Conservation (phyloP, 768 basidiomycete genomes). For the Leccinum ochraceum region DNA sequence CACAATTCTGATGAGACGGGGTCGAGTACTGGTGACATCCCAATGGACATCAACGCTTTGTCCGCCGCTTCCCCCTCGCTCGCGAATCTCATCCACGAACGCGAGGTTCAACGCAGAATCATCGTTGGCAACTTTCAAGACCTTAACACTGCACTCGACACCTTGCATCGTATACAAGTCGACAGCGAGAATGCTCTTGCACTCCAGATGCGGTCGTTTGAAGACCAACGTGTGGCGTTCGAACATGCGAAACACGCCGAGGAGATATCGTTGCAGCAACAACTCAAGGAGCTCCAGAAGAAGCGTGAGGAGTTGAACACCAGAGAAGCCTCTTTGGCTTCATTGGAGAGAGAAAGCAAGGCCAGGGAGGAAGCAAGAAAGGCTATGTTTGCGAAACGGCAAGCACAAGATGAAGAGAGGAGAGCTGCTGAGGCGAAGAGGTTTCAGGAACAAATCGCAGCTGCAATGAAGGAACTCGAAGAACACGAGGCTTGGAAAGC, state of each 20-base stretch:
- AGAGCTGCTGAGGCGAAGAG: conserved; percentile 19
- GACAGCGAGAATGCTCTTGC: conserved; percentile 20
- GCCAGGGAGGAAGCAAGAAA: conserved; percentile 28
- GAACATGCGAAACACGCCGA: conserved; percentile 20
- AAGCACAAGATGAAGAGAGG: conserved; percentile 29
- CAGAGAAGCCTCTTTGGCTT: conserved; percentile 21
- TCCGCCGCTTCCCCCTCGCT: conserved; percentile 2
- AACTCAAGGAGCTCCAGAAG: conserved; percentile 21
- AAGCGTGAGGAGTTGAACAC: conserved; percentile 20
- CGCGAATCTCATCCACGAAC: conserved; percentile 9
- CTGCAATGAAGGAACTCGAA: conserved; percentile 21
- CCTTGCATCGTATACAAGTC: conserved; percentile 13
- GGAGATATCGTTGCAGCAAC: conserved; percentile 20
- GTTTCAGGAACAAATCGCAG: conserved; percentile 20
- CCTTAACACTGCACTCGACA: conserved; percentile 8
- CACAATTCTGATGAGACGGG: not conserved
- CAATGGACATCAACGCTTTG: not conserved
- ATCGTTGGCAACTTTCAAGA: conserved; percentile 18
- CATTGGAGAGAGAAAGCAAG: conserved; percentile 26
- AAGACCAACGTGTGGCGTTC: conserved; percentile 24
- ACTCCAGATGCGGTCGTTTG: conserved; percentile 13
- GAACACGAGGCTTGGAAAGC: conserved; percentile 11
- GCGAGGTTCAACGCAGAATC: conserved; percentile 7
- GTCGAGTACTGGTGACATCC: not conserved
- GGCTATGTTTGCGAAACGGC: conserved; percentile 20